Evolutionary conservation across 148 eudicot species (phyloP).

Genomic region (Rhododendron ovatum): DNA sequence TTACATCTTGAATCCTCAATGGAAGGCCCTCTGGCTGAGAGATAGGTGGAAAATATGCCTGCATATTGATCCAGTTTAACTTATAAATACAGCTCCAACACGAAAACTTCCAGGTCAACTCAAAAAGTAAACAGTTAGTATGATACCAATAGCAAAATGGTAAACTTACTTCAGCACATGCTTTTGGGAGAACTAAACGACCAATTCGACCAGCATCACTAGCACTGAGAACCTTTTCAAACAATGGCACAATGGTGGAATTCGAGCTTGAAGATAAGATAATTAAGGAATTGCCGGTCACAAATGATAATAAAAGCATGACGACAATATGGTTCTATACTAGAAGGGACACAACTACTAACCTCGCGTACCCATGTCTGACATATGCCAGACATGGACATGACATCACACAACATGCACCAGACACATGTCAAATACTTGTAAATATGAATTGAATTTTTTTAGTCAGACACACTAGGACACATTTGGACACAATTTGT

Average conservation of each 20-base stretch:
- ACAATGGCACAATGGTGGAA: slow-evolving; percentile 82
- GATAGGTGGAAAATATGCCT: slow-evolving; percentile 98
- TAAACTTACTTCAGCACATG: slow-evolving; percentile 94
- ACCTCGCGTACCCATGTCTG: neutral
- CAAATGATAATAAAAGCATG: slow-evolving; percentile 2
- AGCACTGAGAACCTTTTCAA: slow-evolving; percentile 96
- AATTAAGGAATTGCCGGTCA: slow-evolving; percentile 36
- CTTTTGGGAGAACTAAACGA: slow-evolving; percentile 98
- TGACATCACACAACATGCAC: neutral
- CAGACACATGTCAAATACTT: neutral
- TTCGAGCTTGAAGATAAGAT: slow-evolving; percentile 54
- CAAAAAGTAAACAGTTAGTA: neutral
- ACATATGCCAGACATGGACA: neutral
- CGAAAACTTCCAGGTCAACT: neutral
- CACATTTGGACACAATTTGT: neutral
- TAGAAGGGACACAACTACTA: neutral
- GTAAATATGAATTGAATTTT: neutral
- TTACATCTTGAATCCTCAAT: slow-evolving; percentile 84
- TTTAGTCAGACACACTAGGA: neutral
- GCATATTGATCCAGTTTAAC: slow-evolving; percentile 22
- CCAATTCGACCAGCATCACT: slow-evolving; percentile 99
- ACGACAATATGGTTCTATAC: neutral
- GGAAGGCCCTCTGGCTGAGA: slow-evolving; percentile 98
- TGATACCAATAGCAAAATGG: slow-evolving; percentile 2
- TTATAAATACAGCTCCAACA: slow-evolving; percentile 3